Conservation (phyloP, 176 grass and related monocot genomes). For the Musa beccarii region DNA sequence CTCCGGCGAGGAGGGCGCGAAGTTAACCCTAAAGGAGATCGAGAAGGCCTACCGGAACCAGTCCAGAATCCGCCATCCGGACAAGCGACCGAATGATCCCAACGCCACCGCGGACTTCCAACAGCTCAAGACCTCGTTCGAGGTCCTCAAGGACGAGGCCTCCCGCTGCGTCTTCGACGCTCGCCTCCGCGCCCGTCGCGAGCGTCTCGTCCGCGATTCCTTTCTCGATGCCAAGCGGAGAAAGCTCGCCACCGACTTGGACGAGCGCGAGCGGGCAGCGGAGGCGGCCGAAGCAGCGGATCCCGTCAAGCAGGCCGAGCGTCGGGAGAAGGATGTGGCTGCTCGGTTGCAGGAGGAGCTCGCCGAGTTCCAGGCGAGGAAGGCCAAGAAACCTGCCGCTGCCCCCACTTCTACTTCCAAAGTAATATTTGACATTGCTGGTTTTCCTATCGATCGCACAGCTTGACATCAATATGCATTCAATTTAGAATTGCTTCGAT, state of each 20-base stretch:
- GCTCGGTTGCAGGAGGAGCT: slow-evolving; percentile 47
- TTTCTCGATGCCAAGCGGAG: slow-evolving; percentile 41
- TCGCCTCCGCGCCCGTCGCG: slow-evolving; percentile 44
- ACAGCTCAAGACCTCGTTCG: slow-evolving; percentile 52
- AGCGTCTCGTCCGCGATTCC: slow-evolving; percentile 34
- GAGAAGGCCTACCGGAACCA: slow-evolving; percentile 62
- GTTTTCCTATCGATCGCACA: too few species aligned
- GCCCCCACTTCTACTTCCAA: slow-evolving; percentile 25
- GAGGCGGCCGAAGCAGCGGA: slow-evolving; percentile 20
- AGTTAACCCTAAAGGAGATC: slow-evolving; percentile 48
- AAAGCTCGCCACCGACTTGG: slow-evolving; percentile 56
- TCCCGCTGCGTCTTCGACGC: slow-evolving; percentile 60
- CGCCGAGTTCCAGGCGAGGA: slow-evolving; percentile 25
- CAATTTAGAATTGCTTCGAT: too few species aligned
- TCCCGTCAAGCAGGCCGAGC: slow-evolving; percentile 26
- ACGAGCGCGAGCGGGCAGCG: slow-evolving; percentile 63
- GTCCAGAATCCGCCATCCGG: slow-evolving; percentile 56
- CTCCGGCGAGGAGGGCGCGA: slow-evolving; percentile 54
- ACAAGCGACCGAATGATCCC: slow-evolving; percentile 69
- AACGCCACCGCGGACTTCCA: slow-evolving; percentile 88
- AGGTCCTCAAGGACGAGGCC: slow-evolving; percentile 56
- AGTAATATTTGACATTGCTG: slow-evolving; percentile 21
- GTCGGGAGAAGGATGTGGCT: slow-evolving; percentile 30
- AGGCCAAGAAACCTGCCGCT: slow-evolving; percentile 7
- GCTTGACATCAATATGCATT: too few species aligned